Percentiles rank a stretch among this genome's conserved stretches.
Evolutionary conservation across 768 basidiomycete genomes (phyloP).

Genomic region (Leucocoprinus leucothites): DNA sequence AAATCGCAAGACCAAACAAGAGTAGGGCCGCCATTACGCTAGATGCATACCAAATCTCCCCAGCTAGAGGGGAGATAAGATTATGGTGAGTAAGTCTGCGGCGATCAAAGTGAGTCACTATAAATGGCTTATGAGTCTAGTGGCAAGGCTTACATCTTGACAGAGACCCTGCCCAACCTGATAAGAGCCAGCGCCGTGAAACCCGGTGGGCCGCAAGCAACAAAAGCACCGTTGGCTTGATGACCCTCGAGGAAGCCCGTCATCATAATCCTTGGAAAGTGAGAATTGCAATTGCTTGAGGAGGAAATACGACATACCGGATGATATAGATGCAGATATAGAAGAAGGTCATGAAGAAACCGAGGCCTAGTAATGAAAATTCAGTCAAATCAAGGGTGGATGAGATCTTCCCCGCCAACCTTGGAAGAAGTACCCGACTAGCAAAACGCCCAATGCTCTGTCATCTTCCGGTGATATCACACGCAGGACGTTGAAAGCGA

Average conservation of each 20-base stretch:
- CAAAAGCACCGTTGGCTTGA: constrained; percentile 46
- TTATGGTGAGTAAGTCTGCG: constrained; percentile 29
- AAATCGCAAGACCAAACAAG: constrained; percentile 44
- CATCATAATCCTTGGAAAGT: constrained; percentile 17
- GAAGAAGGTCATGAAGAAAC: constrained; percentile 49
- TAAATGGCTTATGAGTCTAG: not conserved
- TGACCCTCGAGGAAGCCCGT: constrained; percentile 46
- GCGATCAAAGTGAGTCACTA: not conserved
- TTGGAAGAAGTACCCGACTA: constrained; percentile 47
- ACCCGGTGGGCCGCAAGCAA: constrained; percentile 46
- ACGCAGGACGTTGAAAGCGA: constrained; percentile 40
- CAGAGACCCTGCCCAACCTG: constrained; percentile 36
- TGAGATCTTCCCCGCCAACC: constrained; percentile 19
- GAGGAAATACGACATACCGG: constrained; percentile 26
- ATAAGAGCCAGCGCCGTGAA: constrained; percentile 47
- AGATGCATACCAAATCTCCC: constrained; percentile 42
- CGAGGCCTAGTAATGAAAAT: constrained; percentile 26
- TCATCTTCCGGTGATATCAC: constrained; percentile 32
- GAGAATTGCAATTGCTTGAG: constrained; percentile 27
- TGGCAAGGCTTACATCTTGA: constrained; percentile 29
- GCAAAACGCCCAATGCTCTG: constrained; percentile 37
- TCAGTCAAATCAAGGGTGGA: not conserved
- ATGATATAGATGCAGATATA: constrained; percentile 49
- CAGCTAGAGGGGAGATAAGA: constrained; percentile 34
- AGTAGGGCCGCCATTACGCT: constrained; percentile 36